phyloP scores from a whole-genome alignment of 345 rosid genomes.

The Citrus cavaleriei region DNA sequence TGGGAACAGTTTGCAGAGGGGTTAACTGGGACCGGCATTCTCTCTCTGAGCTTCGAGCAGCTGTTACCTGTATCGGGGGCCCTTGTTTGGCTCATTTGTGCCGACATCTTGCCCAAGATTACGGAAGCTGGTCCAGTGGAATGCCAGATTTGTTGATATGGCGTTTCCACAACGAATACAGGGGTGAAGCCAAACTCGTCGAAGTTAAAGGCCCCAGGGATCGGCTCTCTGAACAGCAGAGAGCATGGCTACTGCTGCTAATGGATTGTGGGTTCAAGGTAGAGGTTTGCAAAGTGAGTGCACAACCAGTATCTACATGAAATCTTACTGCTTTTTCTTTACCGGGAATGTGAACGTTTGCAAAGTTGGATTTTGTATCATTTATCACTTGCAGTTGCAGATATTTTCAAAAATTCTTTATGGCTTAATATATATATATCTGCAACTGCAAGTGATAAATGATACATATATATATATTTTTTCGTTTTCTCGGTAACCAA shows the following conservation, averaged over 20 bases:
- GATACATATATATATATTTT: too few species aligned
- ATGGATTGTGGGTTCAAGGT: constrained; percentile 77
- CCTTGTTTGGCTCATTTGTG: constrained; percentile 73
- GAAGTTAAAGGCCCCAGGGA: constrained; percentile 91
- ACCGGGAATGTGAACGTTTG: background rate
- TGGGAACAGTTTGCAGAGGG: constrained; percentile 74
- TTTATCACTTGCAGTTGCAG: too few species aligned
- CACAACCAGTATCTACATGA: constrained; percentile 16
- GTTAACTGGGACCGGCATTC: constrained; percentile 75
- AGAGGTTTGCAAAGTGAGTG: constrained; percentile 82
- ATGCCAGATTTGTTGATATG: constrained; percentile 91
- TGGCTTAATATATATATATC: too few species aligned
- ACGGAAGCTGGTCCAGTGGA: constrained; percentile 90
- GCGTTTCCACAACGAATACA: constrained; percentile 74
- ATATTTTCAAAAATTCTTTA: too few species aligned
- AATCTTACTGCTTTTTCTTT: background rate
- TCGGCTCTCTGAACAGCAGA: constrained; percentile 86
- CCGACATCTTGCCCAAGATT: constrained; percentile 71
- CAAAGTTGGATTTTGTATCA: background rate
- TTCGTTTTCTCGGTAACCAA: too few species aligned
- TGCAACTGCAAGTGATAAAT: too few species aligned
- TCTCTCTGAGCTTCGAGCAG: constrained; percentile 72
- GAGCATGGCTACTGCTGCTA: constrained; percentile 79
- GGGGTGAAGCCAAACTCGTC: constrained; percentile 93
- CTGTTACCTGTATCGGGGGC: constrained; percentile 75